Percentiles rank a stretch among this genome's conserved stretches.
These are phyloP conservation scores for Thymus mandschuricus DNA, from an alignment of 257 asterid species.

Conservation along the genomic window DNA sequence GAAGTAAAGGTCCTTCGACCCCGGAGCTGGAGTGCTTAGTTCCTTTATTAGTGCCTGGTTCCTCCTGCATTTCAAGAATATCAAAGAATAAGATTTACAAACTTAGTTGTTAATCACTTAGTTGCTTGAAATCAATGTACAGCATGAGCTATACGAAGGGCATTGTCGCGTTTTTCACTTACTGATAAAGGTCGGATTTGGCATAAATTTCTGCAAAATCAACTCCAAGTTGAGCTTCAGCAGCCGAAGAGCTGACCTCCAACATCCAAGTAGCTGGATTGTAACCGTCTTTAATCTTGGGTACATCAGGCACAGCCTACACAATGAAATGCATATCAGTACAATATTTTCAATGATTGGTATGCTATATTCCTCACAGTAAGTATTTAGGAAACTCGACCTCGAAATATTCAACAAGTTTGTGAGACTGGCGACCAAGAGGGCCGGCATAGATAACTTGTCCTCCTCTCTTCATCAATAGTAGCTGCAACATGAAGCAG, in stretches of 20 bases:
- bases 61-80: slow-evolving; percentile 26
- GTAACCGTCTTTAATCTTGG: slow-evolving; percentile 63
- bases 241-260: slow-evolving; percentile 67
- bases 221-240: slow-evolving; percentile 65
- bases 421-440: slow-evolving; percentile 68
- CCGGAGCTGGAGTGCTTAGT: slow-evolving; percentile 40
- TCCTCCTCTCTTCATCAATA: slow-evolving; percentile 66
- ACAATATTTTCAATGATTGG: not conserved
- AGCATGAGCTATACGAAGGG: not conserved
- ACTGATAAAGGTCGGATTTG: slow-evolving; percentile 66
- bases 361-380: not conserved
- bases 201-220: slow-evolving; percentile 77
- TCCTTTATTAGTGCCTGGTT: slow-evolving; percentile 40
- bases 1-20: slow-evolving; percentile 44
- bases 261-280: slow-evolving; percentile 98
- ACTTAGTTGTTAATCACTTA: no score
- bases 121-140: not conserved
- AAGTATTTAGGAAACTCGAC: slow-evolving; percentile 32
- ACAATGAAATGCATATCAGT: slow-evolving; percentile 10
- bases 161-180: slow-evolving; percentile 1
- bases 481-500: slow-evolving; percentile 32
- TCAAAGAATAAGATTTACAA: slow-evolving; percentile 9
- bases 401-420: slow-evolving; percentile 77
- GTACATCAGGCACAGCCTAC: slow-evolving; percentile 71
- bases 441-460: slow-evolving; percentile 65